Percentiles rank a stretch among this genome's conserved stretches.
Evolutionary conservation across 768 basidiomycete species (phyloP).

Genomic region (Strobilomyces confusus): DNA sequence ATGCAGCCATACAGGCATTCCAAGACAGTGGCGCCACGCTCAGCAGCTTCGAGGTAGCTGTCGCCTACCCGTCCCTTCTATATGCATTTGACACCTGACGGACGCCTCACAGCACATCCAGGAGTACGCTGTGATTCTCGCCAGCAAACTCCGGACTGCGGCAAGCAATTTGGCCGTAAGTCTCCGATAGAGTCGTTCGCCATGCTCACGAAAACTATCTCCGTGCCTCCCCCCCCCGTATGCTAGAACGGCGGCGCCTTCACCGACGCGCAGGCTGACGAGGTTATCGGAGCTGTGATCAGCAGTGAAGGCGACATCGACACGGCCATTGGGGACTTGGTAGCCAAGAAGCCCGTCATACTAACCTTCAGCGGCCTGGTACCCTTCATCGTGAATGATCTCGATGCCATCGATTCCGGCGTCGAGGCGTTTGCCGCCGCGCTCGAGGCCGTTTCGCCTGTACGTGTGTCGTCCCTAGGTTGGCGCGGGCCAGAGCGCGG

Average conservation of each 20-base stretch:
- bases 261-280: not conserved
- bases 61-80: not conserved
- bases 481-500: not conserved
- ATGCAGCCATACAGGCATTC: not conserved
- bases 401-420: rapidly evolving
- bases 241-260: not conserved
- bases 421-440: not conserved
- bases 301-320: rapidly evolving
- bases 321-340: not conserved
- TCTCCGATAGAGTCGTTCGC: not conserved
- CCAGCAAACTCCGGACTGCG: rapidly evolving
- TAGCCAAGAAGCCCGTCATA: not conserved
- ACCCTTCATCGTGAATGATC: rapidly evolving
- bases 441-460: not conserved
- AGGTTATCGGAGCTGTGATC: rapidly evolving
- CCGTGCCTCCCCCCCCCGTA: no score
- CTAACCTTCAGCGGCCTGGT: no score
- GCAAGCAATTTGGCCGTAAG: not conserved
- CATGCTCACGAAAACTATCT: not conserved
- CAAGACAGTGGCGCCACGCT: not conserved
- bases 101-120: slow-evolving; percentile 3
- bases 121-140: rapidly evolving
- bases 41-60: not conserved
- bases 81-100: not conserved
- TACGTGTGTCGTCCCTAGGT: slow-evolving; percentile 1